Conservation (phyloP, 768 basidiomycete species). For the Mycena latifolia region DNA sequence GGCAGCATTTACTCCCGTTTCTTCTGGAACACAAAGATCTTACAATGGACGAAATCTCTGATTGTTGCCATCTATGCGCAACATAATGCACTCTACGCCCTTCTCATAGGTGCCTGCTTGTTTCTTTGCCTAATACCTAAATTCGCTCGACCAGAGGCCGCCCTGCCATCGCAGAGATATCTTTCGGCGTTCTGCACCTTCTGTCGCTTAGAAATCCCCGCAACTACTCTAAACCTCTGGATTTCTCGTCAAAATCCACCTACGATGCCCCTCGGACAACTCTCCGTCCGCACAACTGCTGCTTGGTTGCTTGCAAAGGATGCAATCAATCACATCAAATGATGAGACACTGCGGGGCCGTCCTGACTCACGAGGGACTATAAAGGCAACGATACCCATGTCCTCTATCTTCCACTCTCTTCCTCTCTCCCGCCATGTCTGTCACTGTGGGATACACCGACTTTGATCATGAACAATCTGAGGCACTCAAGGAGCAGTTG, state of each 20-base stretch:
- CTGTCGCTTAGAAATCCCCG: too few relatives aligned
- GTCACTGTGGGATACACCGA: conserved; percentile 17
- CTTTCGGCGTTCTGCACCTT: too few relatives aligned
- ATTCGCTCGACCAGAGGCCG: too few relatives aligned
- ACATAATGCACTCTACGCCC: too few relatives aligned
- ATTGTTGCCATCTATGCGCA: too few relatives aligned
- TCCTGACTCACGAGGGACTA: conserved; percentile 7
- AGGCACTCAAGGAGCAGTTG: conserved; percentile 16
- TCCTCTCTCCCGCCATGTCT: conserved; percentile 18
- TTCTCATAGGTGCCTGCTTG: too few relatives aligned
- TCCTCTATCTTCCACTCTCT: conserved; percentile 1
- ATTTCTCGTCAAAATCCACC: not conserved
- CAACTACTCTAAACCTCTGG: not conserved
- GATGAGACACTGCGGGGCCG: conserved; percentile 10
- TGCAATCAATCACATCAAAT: conserved; percentile 22
- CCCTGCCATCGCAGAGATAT: too few relatives aligned
- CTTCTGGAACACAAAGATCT: too few relatives aligned
- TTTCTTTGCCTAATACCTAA: too few relatives aligned
- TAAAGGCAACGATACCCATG: conserved; percentile 1
- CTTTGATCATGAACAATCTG: conserved; percentile 25
- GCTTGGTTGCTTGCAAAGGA: not conserved
- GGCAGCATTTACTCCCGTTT: too few relatives aligned
- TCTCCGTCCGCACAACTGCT: not conserved
- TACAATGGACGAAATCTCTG: too few relatives aligned
- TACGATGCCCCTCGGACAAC: not conserved